Evolutionary conservation across 2,329 filamentous ascomycete genomes (phyloP), one percentile per base, ranked within the genome.

Genomic region (Salinomyces thailandicus): DNA sequence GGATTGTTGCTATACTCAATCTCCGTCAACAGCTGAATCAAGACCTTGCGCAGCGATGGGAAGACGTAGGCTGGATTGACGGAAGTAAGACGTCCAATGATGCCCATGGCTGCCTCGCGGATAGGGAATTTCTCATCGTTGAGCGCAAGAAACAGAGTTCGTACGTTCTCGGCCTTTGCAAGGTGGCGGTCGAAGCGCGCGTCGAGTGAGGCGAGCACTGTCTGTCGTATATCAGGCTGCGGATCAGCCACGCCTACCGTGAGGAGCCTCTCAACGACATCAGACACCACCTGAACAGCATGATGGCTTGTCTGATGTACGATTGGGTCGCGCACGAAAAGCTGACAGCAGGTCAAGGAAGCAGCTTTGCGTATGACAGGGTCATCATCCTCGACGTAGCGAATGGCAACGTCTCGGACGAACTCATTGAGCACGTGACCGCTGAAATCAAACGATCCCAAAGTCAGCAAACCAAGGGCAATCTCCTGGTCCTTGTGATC

Each of bases 41-140:
- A 75, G 5, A 93, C 82, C 62, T 98, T 98, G 44, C 91, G 81
- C 26, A 98, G 63, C 0, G 91, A 93, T 2, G 93, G 91, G 52
- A 98, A 93, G 48, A 98, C 87, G 60, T 98, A 98, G 39, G 93
- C 93, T 1, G 91, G 93, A 47, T 98, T 98, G 47, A 86, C 80
- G 35, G 77, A 75, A 0, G 91, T 93, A 38, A 99, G 68, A 9
- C 93, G 85, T 19, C 91, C 93, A 51, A 98, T 94, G 47, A 98
- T 95, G 13, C 85, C 81, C 53, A 99, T 95, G 6, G 91, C 84
- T 18, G 91, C 89, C 63, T 98, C 87, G 50, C 93, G 75, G 41
- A 96, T 94, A 2, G 79, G 72, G 47, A 96, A 98, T 2, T 86
- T 74, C 55, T 96, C 89, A 52, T 99, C 91, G 48, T 98, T 95